These are phyloP conservation scores for Trichoderma sp. DNA, from an alignment of 2,329 filamentous ascomycete species.

Conservation along the genomic window DNA sequence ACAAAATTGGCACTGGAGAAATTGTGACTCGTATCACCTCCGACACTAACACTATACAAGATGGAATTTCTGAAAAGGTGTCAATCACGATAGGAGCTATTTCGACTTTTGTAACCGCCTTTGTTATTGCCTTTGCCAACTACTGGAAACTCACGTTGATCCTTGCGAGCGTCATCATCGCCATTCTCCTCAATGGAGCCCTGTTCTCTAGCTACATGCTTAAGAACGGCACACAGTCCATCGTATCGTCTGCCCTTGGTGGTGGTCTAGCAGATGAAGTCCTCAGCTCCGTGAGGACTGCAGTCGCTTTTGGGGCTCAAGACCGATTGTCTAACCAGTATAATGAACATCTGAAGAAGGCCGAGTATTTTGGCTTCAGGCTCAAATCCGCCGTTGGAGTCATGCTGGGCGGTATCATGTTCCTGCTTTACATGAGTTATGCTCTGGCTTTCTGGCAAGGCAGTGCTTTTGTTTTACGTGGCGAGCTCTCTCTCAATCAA, in stretches of 20 bases:
- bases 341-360: constrained; percentile 68
- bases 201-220: constrained; percentile 71
- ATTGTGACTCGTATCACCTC: constrained; percentile 92
- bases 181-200: constrained; percentile 76
- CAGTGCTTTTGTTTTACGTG: constrained; percentile 67
- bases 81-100: constrained; percentile 72
- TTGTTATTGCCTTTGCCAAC: constrained; percentile 85
- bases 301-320: constrained; percentile 89
- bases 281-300: constrained; percentile 87
- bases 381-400: constrained; percentile 69
- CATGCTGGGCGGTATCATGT: constrained; percentile 84
- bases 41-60: constrained; percentile 90
- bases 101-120: constrained; percentile 82
- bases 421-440: constrained; percentile 82
- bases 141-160: constrained; percentile 95
- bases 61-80: constrained; percentile 89
- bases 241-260: constrained; percentile 78
- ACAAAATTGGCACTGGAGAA: constrained; percentile 88
- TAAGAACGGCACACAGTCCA: constrained; percentile 73
- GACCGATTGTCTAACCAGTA: constrained; percentile 88
- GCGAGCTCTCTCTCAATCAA: constrained; percentile 63
- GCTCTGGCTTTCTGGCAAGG: constrained; percentile 88
- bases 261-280: constrained; percentile 93
- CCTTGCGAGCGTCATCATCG: constrained; percentile 75
- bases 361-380: constrained; percentile 73